phyloP scores from a whole-genome alignment of 2,329 filamentous ascomycete species.

The Periconia sp. region DNA sequence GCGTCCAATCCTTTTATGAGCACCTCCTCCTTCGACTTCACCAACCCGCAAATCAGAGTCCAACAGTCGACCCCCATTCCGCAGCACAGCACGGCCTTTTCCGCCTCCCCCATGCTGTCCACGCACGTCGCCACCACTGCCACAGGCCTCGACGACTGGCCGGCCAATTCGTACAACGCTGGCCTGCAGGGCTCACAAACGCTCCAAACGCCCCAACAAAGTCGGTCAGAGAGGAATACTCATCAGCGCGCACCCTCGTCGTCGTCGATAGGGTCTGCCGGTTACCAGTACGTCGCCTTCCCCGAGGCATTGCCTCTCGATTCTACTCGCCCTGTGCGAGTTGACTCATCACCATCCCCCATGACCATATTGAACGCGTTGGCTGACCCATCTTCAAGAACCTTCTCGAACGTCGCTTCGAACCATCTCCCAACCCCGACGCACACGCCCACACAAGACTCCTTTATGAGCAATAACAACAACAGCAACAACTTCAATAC shows the following conservation, averaged over 20 bases:
- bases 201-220: conserved; percentile 34
- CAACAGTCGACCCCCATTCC: conserved; percentile 45
- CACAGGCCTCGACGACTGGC: conserved; percentile 36
- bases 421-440: conserved; percentile 59
- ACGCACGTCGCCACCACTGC: conserved; percentile 20
- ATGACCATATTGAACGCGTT: conserved; percentile 2
- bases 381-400: conserved; percentile 42
- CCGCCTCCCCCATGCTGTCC: conserved; percentile 30
- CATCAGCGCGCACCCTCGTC: conserved; percentile 44
- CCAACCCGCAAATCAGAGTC: conserved; percentile 42
- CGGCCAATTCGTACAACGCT: conserved; percentile 14
- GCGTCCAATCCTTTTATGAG: conserved; percentile 36
- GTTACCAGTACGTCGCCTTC: conserved; percentile 49
- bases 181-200: conserved; percentile 35
- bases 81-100: conserved; percentile 36
- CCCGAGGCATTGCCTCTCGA: conserved; percentile 47
- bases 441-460: conserved; percentile 56
- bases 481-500: conserved; percentile 49
- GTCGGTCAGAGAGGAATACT: conserved; percentile 24
- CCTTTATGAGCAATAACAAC: conserved; percentile 49
- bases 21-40: conserved; percentile 33
- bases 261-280: conserved; percentile 42
- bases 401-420: conserved; percentile 47
- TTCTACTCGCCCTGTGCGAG: conserved; percentile 22
- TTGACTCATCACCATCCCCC: conserved; percentile 26